These are phyloP conservation scores for Tolypocladium cylindrosporum DNA, from an alignment of 2,329 filamentous ascomycete genomes.

Conservation along the genomic window DNA sequence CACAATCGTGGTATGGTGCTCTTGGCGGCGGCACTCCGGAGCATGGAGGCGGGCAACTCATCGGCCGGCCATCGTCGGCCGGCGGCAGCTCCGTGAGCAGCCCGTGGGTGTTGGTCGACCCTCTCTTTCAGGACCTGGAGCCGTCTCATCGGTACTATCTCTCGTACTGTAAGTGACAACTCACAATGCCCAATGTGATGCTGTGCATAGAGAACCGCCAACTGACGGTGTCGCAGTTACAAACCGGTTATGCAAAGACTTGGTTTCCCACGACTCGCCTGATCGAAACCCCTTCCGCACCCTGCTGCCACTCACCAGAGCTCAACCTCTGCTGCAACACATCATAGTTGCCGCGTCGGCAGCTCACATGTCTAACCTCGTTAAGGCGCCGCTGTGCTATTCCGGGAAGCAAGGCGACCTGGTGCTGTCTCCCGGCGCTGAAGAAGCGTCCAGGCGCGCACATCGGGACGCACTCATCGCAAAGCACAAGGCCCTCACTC, in stretches of 20 bases:
- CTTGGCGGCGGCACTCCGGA: slow-evolving; percentile 3
- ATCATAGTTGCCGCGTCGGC: slow-evolving; percentile 39
- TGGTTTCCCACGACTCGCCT: slow-evolving; percentile 35
- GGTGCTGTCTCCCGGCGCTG: slow-evolving; percentile 1
- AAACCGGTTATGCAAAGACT: slow-evolving; percentile 40
- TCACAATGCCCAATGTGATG: not conserved
- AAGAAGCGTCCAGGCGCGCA: slow-evolving; percentile 14
- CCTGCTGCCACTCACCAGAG: slow-evolving; percentile 30
- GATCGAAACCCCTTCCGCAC: slow-evolving; percentile 35
- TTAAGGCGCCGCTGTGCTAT: slow-evolving; percentile 18
- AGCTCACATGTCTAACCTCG: slow-evolving; percentile 35
- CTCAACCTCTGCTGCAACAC: slow-evolving; percentile 32
- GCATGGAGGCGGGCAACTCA: slow-evolving; percentile 16
- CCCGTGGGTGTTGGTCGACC: slow-evolving; percentile 31
- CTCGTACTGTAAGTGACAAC: slow-evolving; percentile 25
- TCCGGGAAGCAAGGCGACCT: not conserved
- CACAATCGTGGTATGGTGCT: not conserved
- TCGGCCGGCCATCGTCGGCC: slow-evolving; percentile 10
- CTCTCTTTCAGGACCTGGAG: slow-evolving; percentile 43
- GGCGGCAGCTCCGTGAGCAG: slow-evolving; percentile 9
- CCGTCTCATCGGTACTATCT: slow-evolving; percentile 30
- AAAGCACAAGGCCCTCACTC: slow-evolving; percentile 32
- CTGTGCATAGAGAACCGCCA: not conserved
- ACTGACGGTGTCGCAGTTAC: slow-evolving; percentile 25
- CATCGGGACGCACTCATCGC: slow-evolving; percentile 34